Conservation (phyloP, 179 eudicot species). For the Sideroxylon spinosum region DNA sequence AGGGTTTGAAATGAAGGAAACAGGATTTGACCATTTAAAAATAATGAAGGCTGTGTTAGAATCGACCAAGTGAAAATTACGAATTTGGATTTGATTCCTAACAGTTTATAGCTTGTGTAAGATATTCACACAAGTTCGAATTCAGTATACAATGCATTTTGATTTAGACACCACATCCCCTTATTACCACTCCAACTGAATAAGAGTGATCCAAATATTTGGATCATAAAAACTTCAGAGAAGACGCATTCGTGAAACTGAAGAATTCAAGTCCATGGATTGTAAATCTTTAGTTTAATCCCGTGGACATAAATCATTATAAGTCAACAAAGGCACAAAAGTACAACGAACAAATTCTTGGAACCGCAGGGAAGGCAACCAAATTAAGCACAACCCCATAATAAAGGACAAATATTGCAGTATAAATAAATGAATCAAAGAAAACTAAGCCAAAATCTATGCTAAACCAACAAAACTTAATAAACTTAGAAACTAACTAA, state of each 20-base stretch:
- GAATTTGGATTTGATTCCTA: background rate
- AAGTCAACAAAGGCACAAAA: background rate
- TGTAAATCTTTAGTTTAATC: background rate
- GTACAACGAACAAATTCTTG: background rate
- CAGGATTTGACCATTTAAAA: background rate
- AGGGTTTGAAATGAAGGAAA: background rate
- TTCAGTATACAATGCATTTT: background rate
- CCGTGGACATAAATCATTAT: background rate
- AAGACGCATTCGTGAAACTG: too few species aligned
- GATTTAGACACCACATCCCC: background rate
- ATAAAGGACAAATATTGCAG: background rate
- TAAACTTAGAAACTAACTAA: background rate
- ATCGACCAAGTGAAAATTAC: background rate
- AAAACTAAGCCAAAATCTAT: background rate
- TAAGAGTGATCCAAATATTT: background rate
- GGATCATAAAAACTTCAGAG: background rate
- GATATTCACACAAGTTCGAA: too few species aligned
- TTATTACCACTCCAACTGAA: background rate
- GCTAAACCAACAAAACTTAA: background rate
- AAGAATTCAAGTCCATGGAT: too few species aligned
- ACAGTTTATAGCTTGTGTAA: too few species aligned
- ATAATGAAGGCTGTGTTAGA: background rate
- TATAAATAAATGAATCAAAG: background rate
- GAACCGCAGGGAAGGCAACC: background rate
- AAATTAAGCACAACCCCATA: background rate